A percentile compares a stretch with the other conserved stretches of the same genome.
Conservation (phyloP, 345 rosid genomes). For the Dimocarpus longan region DNA sequence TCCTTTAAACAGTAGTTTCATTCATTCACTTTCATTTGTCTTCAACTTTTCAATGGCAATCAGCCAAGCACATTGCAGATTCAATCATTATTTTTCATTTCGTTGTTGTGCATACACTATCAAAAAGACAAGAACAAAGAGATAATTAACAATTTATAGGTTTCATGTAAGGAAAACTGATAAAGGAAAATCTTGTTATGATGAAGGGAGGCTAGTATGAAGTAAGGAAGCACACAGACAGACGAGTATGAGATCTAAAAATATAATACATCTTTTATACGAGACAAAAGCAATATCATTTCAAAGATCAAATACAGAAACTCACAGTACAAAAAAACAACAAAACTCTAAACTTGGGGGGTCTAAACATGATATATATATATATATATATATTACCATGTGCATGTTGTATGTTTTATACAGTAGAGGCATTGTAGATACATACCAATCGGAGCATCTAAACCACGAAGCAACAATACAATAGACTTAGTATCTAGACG, state of each 20-base stretch:
- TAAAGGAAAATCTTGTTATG: neutral
- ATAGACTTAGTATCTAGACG: conserved; percentile 84
- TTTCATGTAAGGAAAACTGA: too few relatives aligned
- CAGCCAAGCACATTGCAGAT: neutral
- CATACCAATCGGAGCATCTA: conserved; percentile 75
- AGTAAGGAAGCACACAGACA: neutral
- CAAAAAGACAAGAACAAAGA: neutral
- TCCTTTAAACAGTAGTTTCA: too few relatives aligned
- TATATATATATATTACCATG: too few relatives aligned
- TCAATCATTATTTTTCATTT: neutral
- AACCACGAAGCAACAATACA: conserved; percentile 61
- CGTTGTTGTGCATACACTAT: neutral
- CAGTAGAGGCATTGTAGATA: conserved; percentile 1
- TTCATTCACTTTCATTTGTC: too few relatives aligned
- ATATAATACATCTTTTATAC: neutral
- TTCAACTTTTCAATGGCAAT: too few relatives aligned
- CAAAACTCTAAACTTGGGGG: too few relatives aligned
- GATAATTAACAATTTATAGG: too few relatives aligned
- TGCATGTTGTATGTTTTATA: too few relatives aligned
- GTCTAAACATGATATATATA: too few relatives aligned
- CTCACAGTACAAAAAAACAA: too few relatives aligned
- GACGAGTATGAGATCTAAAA: neutral
- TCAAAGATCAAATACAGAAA: too few relatives aligned
- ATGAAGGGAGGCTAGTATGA: neutral
- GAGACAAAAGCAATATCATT: neutral